Evolutionary conservation across 495 filamentous ascomycete genomes (phyloP).

Genomic region (Platismatia glauca): DNA sequence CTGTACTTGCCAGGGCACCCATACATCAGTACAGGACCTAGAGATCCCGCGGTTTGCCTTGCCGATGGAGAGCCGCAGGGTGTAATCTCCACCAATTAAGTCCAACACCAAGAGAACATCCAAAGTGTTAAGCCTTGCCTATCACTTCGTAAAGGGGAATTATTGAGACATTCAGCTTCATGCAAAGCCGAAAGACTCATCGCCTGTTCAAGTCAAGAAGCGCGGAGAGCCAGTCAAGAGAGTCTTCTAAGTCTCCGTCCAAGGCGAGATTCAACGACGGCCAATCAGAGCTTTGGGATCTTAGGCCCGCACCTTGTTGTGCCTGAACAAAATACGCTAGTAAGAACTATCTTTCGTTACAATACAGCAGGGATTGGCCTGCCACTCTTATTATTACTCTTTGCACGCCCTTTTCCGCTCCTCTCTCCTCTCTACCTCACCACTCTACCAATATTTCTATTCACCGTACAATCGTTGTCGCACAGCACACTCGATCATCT

Average conservation of each 20-base stretch:
- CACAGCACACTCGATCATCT: slow-evolving; percentile 1
- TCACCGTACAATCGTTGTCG: slow-evolving; percentile 4
- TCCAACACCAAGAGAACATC: neutral
- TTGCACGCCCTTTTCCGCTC: neutral
- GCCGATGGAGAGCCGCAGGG: neutral
- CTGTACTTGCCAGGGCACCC: neutral
- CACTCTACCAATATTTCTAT: neutral
- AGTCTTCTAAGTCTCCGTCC: too few relatives aligned
- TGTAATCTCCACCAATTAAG: slow-evolving; percentile 4
- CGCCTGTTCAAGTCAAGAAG: neutral
- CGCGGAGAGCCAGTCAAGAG: neutral
- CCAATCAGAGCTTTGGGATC: neutral
- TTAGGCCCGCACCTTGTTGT: slow-evolving; percentile 2
- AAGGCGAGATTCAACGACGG: neutral
- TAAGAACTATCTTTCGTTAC: neutral
- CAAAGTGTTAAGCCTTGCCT: neutral
- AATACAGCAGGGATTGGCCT: slow-evolving; percentile 1
- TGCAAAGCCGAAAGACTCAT: neutral
- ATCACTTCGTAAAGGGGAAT: neutral
- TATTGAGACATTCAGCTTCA: slow-evolving; percentile 3
- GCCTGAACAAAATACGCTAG: slow-evolving; percentile 5
- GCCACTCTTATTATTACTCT: neutral
- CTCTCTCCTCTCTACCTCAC: neutral
- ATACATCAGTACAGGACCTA: neutral
- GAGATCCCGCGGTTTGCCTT: neutral